Base-by-base conservation (phyloP, 2,329 filamentous ascomycete genomes). In the Samsoniella hepiali region DNA sequence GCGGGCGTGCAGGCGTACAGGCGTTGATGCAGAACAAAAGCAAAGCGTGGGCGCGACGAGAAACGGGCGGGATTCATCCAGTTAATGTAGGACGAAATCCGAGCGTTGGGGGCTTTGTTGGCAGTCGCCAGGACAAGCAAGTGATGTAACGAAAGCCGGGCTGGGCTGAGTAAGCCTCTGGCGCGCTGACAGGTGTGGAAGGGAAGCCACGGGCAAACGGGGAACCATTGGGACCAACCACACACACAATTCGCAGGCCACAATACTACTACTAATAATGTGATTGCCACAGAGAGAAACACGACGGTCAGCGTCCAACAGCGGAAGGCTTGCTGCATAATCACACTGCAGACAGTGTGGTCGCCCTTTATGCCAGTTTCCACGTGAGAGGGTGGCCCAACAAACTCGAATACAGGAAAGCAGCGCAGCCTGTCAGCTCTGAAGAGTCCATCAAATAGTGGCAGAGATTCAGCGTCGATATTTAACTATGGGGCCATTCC, bases 11-110 rank as follows among this genome's bases (percentile, higher is more conserved):
- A 57, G 53, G 17, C 44, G 53, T 15, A 6, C 44, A 57, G 53
- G 40, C 42, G 36, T 57, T 51, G 60, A 63, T 63, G 60, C 60
- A 63, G 49, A 51, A n/a, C 34, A 50, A 51, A 50, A 57, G 53
- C 51, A 63, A 36, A 44, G 31, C 51, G 59, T 56, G 50, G 15
- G 59, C 45, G 31, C 51, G 42, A 63, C 36, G 32, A 56, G 60
- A 63, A 63, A 63, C 53, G 60, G 60, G 60, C 60, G 60, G 60
- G 60, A 63, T 63, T 63, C 53, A 63, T 63, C 60, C 22, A 57
- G 60, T 63, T 63, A 63, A 63, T 57, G 60, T 63, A 63, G 60
- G 60, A 51, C 17, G 60, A 63, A 63, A 57, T 63, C 60, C 60
- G 60, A 57, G 60, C 42, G 32, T 44, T 57, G 53, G 10, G 34